phyloP scores from a whole-genome alignment of 768 basidiomycete species.

The Hygrocybe punicea region DNA sequence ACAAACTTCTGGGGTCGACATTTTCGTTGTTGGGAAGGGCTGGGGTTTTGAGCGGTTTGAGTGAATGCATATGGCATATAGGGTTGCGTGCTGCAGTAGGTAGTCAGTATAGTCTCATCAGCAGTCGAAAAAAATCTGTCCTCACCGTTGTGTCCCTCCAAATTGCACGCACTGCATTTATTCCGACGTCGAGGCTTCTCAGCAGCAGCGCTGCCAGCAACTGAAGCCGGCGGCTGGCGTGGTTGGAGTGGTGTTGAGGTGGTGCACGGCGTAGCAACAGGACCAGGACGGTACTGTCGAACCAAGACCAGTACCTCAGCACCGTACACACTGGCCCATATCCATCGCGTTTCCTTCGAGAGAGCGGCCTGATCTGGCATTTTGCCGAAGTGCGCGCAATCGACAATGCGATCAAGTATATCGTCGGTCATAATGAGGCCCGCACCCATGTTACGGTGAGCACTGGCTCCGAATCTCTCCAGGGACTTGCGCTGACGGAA shows the following conservation, averaged over 20 bases:
- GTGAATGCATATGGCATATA: neutral
- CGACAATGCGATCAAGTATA: constrained; percentile 25
- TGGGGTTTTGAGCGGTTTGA: too few relatives aligned
- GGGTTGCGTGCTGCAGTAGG: neutral
- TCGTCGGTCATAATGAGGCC: constrained; percentile 19
- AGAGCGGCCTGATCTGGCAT: constrained; percentile 13
- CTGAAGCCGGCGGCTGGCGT: neutral
- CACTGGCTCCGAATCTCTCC: neutral
- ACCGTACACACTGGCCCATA: constrained; percentile 6
- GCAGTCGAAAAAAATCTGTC: neutral
- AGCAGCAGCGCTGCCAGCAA: neutral
- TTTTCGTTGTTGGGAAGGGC: too few relatives aligned
- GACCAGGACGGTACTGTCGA: neutral
- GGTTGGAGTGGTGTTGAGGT: neutral
- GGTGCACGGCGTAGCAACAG: neutral
- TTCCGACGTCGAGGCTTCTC: neutral
- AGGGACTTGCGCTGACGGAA: neutral
- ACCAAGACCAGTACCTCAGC: neutral
- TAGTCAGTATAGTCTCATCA: neutral
- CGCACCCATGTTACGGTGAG: constrained; percentile 9
- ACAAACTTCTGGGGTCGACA: too few relatives aligned
- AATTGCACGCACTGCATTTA: neutral
- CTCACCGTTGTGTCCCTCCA: neutral
- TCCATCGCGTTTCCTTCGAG: constrained; percentile 21
- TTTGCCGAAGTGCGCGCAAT: constrained; percentile 22